A percentile compares a stretch with the other conserved stretches of the same genome.
Conservation (phyloP, 345 rosid genomes). For the Arabidopsis suecica region DNA sequence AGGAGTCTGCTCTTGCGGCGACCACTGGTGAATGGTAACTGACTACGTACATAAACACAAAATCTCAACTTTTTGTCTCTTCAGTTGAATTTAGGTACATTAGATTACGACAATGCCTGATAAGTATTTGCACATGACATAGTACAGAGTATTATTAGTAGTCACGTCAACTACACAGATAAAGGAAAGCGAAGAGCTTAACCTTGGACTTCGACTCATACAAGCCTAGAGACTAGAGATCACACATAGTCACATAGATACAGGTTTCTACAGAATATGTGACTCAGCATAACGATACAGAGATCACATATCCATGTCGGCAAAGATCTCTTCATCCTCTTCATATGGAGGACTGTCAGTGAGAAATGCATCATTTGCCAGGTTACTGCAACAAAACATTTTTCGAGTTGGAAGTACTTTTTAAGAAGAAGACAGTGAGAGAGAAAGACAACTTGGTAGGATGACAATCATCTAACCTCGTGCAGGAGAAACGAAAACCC, state of each 20-base stretch:
- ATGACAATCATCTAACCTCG: slow-evolving; percentile 58
- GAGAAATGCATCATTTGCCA: slow-evolving; percentile 70
- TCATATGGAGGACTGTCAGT: slow-evolving; percentile 46
- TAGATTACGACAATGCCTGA: slow-evolving; percentile 19
- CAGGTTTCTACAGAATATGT: slow-evolving; percentile 35
- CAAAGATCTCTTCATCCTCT: slow-evolving; percentile 79
- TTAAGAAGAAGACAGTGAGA: background rate
- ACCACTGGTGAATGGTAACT: slow-evolving; percentile 66
- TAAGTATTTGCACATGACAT: slow-evolving; percentile 24
- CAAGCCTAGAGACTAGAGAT: slow-evolving; percentile 36
- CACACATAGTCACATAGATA: background rate
- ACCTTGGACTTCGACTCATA: slow-evolving; percentile 32
- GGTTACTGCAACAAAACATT: slow-evolving; percentile 63
- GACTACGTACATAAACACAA: slow-evolving; percentile 14
- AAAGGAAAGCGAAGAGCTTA: slow-evolving; percentile 45
- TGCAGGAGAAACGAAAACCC: slow-evolving; percentile 78
- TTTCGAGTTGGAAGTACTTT: background rate
- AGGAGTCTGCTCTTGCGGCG: slow-evolving; percentile 80
- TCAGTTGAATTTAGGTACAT: slow-evolving; percentile 3
- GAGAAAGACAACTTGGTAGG: background rate
- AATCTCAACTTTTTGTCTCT: slow-evolving; percentile 28
- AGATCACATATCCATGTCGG: slow-evolving; percentile 81
- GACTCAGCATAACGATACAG: slow-evolving; percentile 23
- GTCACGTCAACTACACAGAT: slow-evolving; percentile 41
- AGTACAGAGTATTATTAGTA: background rate